Conservation (phyloP, 2,329 filamentous ascomycete genomes). For the Colletotrichum tropicicola region DNA sequence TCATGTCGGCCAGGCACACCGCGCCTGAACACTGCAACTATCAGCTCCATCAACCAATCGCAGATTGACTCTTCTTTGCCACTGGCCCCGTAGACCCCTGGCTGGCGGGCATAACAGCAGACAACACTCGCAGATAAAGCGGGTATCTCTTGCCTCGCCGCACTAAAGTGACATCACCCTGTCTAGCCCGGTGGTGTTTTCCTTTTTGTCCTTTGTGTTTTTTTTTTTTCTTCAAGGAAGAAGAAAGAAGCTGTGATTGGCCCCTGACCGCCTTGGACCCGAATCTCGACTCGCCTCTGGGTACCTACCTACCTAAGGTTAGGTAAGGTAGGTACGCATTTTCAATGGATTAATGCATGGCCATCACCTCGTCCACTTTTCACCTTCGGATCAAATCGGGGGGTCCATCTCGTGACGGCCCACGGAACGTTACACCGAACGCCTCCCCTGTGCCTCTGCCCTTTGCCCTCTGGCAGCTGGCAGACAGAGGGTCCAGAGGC, state of each 20-base stretch:
- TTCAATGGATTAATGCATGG: constrained; percentile 19
- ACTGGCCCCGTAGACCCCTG: constrained; percentile 8
- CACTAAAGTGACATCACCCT: constrained; percentile 22
- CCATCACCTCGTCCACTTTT: neutral
- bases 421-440: constrained; percentile 21
- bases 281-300: neutral
- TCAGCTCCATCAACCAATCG: neutral
- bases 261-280: neutral
- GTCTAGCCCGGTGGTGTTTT: neutral
- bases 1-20: neutral
- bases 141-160: neutral
- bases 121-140: constrained; percentile 26
- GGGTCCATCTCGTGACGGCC: constrained; percentile 12
- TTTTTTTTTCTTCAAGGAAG: neutral
- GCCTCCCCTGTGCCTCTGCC: constrained; percentile 17
- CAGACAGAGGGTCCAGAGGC: neutral
- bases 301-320: no score
- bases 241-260: neutral
- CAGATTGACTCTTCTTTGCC: neutral
- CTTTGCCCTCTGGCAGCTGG: no score
- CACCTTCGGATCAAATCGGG: constrained; percentile 11
- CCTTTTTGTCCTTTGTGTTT: constrained; percentile 14
- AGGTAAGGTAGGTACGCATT: no score
- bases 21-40: neutral
- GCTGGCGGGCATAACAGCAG: constrained; percentile 2